A percentile compares a stretch with the other conserved stretches of the same genome.
Evolutionary conservation across 192 early-diverging fungal species (phyloP).

Genomic region (Jimgerdemannia lactiflua): DNA sequence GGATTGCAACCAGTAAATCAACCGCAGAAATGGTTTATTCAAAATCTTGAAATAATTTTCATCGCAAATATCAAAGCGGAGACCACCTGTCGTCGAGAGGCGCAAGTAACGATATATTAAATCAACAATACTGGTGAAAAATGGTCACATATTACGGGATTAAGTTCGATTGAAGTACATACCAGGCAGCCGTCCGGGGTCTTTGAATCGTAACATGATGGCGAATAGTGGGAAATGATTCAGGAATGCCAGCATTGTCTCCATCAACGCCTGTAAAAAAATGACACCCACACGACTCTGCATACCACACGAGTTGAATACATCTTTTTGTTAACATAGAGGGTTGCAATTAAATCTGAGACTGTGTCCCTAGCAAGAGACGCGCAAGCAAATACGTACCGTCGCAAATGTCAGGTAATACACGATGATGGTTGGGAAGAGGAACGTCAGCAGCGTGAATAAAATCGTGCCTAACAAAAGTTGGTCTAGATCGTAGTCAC

Average conservation of each 20-base stretch:
- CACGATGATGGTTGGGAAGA: constrained; percentile 94
- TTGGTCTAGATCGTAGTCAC: constrained; percentile 95
- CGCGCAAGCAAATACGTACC: constrained; percentile 36
- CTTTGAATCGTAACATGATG: constrained; percentile 83
- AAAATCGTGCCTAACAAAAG: constrained; percentile 91
- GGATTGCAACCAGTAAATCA: background rate
- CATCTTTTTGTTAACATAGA: background rate
- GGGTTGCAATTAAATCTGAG: background rate
- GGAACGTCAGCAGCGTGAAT: constrained; percentile 88
- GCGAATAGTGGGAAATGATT: constrained; percentile 98
- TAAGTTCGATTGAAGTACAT: constrained; percentile 27
- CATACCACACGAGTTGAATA: background rate
- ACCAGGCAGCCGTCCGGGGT: constrained; percentile 86
- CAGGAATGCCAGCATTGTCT: constrained; percentile 83
- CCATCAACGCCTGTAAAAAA: constrained; percentile 74
- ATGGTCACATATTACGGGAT: constrained; percentile 1
- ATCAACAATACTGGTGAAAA: constrained; percentile 23
- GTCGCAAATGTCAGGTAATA: constrained; percentile 90
- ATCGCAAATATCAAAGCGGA: constrained; percentile 29
- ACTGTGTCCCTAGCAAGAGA: background rate
- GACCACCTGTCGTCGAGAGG: constrained; percentile 14
- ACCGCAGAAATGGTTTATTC: constrained; percentile 8
- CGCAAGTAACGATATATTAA: constrained; percentile 12
- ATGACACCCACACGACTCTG: constrained; percentile 81
- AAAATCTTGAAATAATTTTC: constrained; percentile 16